A percentile compares a stretch with the other conserved stretches of the same genome.
These are phyloP conservation scores for Phialocephala sp. DNA, from an alignment of 2,329 filamentous ascomycete genomes.

Conservation along the genomic window DNA sequence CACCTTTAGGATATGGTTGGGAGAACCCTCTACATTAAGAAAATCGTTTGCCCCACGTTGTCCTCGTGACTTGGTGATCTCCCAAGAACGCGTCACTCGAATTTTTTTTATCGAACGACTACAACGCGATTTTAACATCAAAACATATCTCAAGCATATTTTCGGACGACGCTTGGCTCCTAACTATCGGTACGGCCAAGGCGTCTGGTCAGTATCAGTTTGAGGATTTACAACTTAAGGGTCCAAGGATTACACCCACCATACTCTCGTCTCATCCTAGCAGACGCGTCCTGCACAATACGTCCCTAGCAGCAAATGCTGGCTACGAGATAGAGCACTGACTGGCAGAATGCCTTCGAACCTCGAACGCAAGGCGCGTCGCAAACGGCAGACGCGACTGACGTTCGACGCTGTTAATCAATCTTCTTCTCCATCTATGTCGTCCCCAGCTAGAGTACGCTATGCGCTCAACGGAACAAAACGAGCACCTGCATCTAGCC, in stretches of 20 bases:
- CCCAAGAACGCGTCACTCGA: not conserved
- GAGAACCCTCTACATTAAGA: no score
- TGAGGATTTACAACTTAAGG: not conserved
- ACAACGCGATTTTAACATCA: not conserved
- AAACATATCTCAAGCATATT: not conserved
- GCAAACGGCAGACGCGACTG: slow-evolving; percentile 39
- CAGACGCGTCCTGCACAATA: not conserved
- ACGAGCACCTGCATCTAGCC: slow-evolving; percentile 22
- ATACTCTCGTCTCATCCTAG: not conserved
- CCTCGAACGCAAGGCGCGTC: slow-evolving; percentile 32
- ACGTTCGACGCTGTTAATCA: slow-evolving; percentile 36
- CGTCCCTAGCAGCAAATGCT: not conserved
- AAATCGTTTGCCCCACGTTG: not conserved
- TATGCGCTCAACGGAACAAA: slow-evolving; percentile 28
- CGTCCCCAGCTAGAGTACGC: slow-evolving; percentile 36
- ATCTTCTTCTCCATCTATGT: slow-evolving; percentile 26
- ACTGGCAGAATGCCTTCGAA: slow-evolving; percentile 33
- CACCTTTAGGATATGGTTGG: no score
- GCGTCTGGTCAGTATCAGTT: not conserved
- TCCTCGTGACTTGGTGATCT: not conserved
- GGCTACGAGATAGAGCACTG: not conserved
- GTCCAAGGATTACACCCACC: not conserved
- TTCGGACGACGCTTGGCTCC: not conserved
- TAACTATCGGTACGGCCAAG: not conserved
- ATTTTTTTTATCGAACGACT: not conserved